Percentiles rank a stretch among this genome's conserved stretches.
Conservation (phyloP, 2,329 filamentous ascomycete genomes). For the Aspergillus ustus region DNA sequence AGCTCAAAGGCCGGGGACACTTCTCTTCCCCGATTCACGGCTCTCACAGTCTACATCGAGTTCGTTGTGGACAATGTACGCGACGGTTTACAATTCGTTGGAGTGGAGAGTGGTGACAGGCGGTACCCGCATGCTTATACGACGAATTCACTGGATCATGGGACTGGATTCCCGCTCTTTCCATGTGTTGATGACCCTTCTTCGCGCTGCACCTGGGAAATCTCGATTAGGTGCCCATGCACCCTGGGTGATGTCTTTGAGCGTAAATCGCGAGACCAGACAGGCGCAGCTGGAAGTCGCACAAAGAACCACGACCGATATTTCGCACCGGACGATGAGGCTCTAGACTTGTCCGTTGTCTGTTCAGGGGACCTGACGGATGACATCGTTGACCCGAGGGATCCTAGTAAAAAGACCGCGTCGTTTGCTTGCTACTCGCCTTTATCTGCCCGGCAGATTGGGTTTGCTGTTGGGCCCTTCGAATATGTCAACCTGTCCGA, state of each 20-base stretch:
- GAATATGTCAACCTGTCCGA: conserved; percentile 89
- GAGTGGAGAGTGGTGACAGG: conserved; percentile 75
- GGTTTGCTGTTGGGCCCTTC: conserved; percentile 92
- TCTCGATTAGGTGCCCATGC: conserved; percentile 82
- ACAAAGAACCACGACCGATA: conserved; percentile 39
- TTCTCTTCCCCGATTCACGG: conserved; percentile 56
- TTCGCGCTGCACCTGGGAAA: conserved; percentile 81
- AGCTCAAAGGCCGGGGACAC: conserved; percentile 43
- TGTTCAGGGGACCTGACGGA: conserved; percentile 89
- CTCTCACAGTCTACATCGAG: conserved; percentile 71
- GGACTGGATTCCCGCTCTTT: conserved; percentile 83
- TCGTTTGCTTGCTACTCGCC: conserved; percentile 78
- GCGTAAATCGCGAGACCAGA: conserved; percentile 34
- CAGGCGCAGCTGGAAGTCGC: conserved; percentile 24
- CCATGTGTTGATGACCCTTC: conserved; percentile 88
- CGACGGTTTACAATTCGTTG: conserved; percentile 91
- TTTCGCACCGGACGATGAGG: conserved; percentile 76
- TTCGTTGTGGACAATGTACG: conserved; percentile 76
- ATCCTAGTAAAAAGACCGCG: conserved; percentile 83
- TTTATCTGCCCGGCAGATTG: conserved; percentile 84
- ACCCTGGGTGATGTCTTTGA: conserved; percentile 78
- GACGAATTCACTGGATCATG: conserved; percentile 76
- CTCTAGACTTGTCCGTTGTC: conserved; percentile 85
- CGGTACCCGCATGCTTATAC: conserved; percentile 94
- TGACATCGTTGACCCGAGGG: conserved; percentile 75